These are phyloP conservation scores for Parathielavia appendiculata DNA, from an alignment of 495 filamentous ascomycete genomes.

Conservation along the genomic window DNA sequence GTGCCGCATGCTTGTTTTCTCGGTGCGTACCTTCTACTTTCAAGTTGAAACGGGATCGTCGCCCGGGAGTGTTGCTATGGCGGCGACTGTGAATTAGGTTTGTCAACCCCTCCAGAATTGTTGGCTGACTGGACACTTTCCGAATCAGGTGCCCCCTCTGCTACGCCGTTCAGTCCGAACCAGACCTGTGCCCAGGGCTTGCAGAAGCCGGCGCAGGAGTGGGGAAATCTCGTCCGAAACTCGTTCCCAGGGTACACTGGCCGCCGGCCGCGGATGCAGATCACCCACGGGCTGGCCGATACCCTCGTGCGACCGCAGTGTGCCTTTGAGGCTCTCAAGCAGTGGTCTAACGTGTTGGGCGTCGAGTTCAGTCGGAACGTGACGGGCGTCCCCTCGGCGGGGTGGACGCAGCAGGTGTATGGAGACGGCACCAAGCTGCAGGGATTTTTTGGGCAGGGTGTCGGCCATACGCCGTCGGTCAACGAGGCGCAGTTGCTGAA, in stretches of 20 bases:
- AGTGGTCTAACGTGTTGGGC: conserved; percentile 53
- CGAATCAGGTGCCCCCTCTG: conserved; percentile 19
- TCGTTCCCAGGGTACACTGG: conserved; percentile 53
- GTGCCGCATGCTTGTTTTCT: conserved; percentile 50
- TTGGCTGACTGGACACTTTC: not conserved
- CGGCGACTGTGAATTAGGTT: too few relatives aligned
- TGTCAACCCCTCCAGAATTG: not conserved
- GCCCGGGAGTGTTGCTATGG: too few relatives aligned
- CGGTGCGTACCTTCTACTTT: conserved; percentile 11
- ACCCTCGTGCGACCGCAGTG: conserved; percentile 45
- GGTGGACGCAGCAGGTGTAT: conserved; percentile 43
- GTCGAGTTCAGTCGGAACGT: conserved; percentile 30
- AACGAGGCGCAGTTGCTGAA: conserved; percentile 36
- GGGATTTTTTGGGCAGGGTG: conserved; percentile 45
- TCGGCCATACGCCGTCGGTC: conserved; percentile 45
- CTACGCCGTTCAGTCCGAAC: conserved; percentile 42
- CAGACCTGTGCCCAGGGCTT: conserved; percentile 51
- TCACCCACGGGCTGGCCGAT: conserved; percentile 51
- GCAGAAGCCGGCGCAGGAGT: conserved; percentile 43
- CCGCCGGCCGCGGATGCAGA: conserved; percentile 49
- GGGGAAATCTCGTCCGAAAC: conserved; percentile 46
- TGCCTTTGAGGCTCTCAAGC: conserved; percentile 50
- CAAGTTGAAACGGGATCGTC: too few relatives aligned
- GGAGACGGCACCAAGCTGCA: conserved; percentile 42
- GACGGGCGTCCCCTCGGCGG: conserved; percentile 34